Base-by-base conservation (phyloP, 441 rosid species). In the Populus tomentosa region DNA sequence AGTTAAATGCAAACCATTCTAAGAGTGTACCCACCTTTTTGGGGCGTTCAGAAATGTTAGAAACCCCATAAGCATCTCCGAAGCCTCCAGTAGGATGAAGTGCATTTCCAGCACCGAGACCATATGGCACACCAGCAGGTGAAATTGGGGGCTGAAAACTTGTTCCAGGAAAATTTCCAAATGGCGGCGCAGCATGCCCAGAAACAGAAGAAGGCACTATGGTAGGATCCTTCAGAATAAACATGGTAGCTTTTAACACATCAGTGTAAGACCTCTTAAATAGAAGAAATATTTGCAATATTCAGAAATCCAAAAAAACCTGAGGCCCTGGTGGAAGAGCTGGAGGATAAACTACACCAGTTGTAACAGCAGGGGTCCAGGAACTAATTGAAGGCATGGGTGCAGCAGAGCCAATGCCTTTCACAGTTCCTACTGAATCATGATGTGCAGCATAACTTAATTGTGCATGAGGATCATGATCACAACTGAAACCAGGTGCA, bases 121-220 rank as follows among this genome's bases (percentile, higher is more conserved):
- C 83, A 85, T 84, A 97, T 33, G 88, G 83, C 67, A 86, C 80
- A 80, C 86, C 90, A 42, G 88, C 81, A 77, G 95, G 77, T 82
- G 90, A 75, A 78, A 85, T 61, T 61, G 90, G 70, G 71, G 95
- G 86, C 86, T 83, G 96, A 86, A 87, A 85, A 81, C 83, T 84
- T 80, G 88, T 83, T 36, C 88, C 96, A 78, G 91, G 81, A 80
- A 89, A 91, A 80, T 93, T 82, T 74, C 91, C 91, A 89, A 90
- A 94, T 77, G 92, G 85, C 62, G 88, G 88, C 50, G 90, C 85
- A 73, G 86, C 36, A 81, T 89, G 94, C 72, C 89, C 95, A 81
- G 94, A 74, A 84, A 81, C 85, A 80, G 89, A 78, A 16, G 92
- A 75, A 79, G 94, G 90, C 72, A 85, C 79, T 68, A 86, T 76